Conservation (phyloP, 2,329 filamentous ascomycete species). For the Raffaelea arxii region DNA sequence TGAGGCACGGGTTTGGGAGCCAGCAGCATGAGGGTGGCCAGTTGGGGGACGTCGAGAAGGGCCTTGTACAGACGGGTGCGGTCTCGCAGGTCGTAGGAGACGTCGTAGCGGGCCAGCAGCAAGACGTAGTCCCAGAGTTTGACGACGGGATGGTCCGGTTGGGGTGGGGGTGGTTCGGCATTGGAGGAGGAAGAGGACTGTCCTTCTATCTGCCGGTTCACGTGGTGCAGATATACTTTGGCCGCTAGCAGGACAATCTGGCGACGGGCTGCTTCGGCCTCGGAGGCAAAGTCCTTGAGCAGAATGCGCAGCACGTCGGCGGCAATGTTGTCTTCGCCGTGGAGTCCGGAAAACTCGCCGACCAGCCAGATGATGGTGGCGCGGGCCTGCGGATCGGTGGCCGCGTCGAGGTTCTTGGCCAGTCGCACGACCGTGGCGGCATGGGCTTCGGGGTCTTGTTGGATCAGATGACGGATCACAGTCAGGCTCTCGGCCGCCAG, state of each 20-base stretch:
- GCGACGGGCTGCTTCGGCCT: slow-evolving; percentile 76
- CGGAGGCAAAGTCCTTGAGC: slow-evolving; percentile 45
- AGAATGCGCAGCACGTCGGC: slow-evolving; percentile 86
- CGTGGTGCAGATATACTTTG: slow-evolving; percentile 89
- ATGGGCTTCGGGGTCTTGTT: slow-evolving; percentile 76
- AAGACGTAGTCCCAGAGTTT: slow-evolving; percentile 78
- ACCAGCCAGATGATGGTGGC: slow-evolving; percentile 97
- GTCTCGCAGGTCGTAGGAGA: slow-evolving; percentile 89
- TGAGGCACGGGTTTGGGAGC: slow-evolving; percentile 93
- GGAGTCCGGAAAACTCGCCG: slow-evolving; percentile 78
- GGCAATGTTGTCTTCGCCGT: slow-evolving; percentile 79
- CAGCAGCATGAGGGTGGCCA: slow-evolving; percentile 81
- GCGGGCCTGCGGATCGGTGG: slow-evolving; percentile 76
- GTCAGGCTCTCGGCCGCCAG: slow-evolving; percentile 89
- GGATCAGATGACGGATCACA: slow-evolving; percentile 90
- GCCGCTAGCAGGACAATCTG: slow-evolving; percentile 89
- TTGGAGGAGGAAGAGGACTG: no score
- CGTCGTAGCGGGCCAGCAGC: slow-evolving; percentile 82
- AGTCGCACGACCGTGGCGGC: slow-evolving; percentile 77
- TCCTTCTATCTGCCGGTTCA: slow-evolving; percentile 58
- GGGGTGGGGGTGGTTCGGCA: slow-evolving; percentile 20
- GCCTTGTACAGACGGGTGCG: slow-evolving; percentile 81
- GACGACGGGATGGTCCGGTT: slow-evolving; percentile 56
- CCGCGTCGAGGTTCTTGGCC: slow-evolving; percentile 83
- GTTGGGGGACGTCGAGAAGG: slow-evolving; percentile 71